Evolutionary conservation across 2,329 filamentous ascomycete species (phyloP), one percentile per base, ranked within the genome.

Genomic region (Microdochium trichocladiopsis): DNA sequence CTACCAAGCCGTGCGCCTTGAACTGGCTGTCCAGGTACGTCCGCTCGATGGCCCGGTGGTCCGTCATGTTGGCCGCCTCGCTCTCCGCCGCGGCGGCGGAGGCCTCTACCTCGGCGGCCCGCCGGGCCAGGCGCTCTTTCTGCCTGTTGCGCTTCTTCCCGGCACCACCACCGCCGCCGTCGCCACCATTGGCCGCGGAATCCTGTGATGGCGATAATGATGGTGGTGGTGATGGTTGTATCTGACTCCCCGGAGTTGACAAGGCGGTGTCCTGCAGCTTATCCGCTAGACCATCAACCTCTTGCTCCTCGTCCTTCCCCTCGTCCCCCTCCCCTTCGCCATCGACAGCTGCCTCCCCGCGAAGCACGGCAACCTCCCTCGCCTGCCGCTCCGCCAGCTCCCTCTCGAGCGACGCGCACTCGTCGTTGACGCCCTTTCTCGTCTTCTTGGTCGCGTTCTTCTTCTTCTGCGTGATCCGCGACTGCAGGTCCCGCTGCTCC

Each of bases 391-490:
- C 85, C 56, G 81, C 83, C 43, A 89, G 65, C 52, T 81, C 71
- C 8, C 80, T 74, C 67, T 93, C 88, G 57, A 90, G 74, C 51
- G 80, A 76, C 55, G 86, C 86, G 59, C 89, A 90, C 65, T 93
- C 88, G 50, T 87, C 78, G 41, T 87, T 90, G 63, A 93, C 76
- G 25, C 86, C 84, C 66, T 87, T 90, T 63, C 74, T 82, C 60
- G 79, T 92, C 82, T 84, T 90, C 72, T 97, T 99, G 48, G 87
- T 95, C 16, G 94, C 92, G 60, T 88, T 87, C 76, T 96, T 97
- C 78, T 96, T 99, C 79, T 96, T 97, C 72, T 87, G 91, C 4
- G 90, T 96, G 63, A 95, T 84, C 54, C 87, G 85, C 50, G 83
- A 80, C 68, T 95, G 89, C 24, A 99, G 78, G 55, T 97, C 93